A percentile compares a stretch with the other conserved stretches of the same genome.
phyloP scores from a whole-genome alignment of 164 flowering plant genomes.

The Tinospora cordifolia region DNA sequence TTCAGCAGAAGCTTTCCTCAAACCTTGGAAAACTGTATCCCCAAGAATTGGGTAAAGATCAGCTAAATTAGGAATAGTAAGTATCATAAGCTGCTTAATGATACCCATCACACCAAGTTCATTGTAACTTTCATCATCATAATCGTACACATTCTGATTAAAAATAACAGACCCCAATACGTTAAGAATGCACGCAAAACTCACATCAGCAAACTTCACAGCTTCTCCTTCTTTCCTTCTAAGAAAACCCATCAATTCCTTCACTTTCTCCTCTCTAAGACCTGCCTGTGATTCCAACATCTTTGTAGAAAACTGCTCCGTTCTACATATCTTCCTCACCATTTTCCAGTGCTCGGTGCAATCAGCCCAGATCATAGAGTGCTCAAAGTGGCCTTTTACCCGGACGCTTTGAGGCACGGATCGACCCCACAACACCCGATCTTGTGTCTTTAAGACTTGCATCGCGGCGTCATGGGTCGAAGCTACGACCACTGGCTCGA shows the following conservation, averaged over 20 bases:
- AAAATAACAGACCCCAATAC: constrained; percentile 19
- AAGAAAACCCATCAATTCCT: constrained; percentile 23
- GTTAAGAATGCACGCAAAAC: constrained; percentile 20
- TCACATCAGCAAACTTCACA: constrained; percentile 21
- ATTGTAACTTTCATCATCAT: constrained; percentile 10
- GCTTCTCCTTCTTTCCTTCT: constrained; percentile 17
- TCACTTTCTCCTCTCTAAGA: constrained; percentile 25
- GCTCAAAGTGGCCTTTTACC: not conserved
- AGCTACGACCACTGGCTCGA: constrained; percentile 23
- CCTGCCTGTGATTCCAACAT: constrained; percentile 20
- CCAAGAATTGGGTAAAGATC: constrained; percentile 30
- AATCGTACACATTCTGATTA: constrained; percentile 21
- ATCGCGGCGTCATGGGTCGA: constrained; percentile 23
- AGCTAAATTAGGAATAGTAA: constrained; percentile 23
- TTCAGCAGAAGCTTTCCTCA: constrained; percentile 15
- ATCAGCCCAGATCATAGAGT: constrained; percentile 26
- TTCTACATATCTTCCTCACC: constrained; percentile 25
- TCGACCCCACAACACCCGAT: constrained; percentile 19
- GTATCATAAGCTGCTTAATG: constrained; percentile 11
- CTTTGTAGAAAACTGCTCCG: constrained; percentile 24
- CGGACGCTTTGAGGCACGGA: constrained; percentile 11
- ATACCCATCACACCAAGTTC: constrained; percentile 16
- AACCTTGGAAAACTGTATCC: constrained; percentile 24
- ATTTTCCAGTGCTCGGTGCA: constrained; percentile 30
- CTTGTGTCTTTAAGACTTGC: constrained; percentile 31